Conservation (phyloP, 176 grass and related monocot species). For the Phyllostachys edulis region DNA sequence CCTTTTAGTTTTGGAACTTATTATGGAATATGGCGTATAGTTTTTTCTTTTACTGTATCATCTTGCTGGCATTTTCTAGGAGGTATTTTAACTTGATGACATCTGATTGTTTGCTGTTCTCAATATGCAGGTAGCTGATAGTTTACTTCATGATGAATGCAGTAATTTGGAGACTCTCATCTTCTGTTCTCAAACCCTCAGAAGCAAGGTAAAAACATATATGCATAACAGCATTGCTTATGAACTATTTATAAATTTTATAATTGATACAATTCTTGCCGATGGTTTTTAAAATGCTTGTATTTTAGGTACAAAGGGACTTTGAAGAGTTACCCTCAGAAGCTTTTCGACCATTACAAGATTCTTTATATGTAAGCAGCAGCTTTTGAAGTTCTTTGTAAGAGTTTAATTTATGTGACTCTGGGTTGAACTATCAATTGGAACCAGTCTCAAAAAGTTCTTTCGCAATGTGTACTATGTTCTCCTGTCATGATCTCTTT, state of each 20-base stretch:
- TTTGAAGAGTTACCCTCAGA: slow-evolving; percentile 94
- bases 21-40: background rate
- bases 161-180: slow-evolving; percentile 96
- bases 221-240: background rate
- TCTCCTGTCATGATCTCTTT: background rate
- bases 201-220: slow-evolving; percentile 78
- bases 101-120: slow-evolving; percentile 9
- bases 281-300: slow-evolving; percentile 33
- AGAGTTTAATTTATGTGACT: slow-evolving; percentile 7
- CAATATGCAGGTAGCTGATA: slow-evolving; percentile 75
- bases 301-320: slow-evolving; percentile 89
- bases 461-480: slow-evolving; percentile 9
- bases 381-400: slow-evolving; percentile 21
- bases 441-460: background rate
- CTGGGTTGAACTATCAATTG: background rate
- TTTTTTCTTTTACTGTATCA: background rate
- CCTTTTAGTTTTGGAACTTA: background rate
- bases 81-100: slow-evolving; percentile 15
- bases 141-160: slow-evolving; percentile 90
- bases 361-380: slow-evolving; percentile 88
- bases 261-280: background rate
- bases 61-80: background rate
- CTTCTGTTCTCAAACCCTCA: slow-evolving; percentile 97
- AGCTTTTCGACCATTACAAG: slow-evolving; percentile 80
- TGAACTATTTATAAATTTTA: background rate